Conservation (phyloP, 257 asterid genomes). For the Anisodus tanguticus region DNA sequence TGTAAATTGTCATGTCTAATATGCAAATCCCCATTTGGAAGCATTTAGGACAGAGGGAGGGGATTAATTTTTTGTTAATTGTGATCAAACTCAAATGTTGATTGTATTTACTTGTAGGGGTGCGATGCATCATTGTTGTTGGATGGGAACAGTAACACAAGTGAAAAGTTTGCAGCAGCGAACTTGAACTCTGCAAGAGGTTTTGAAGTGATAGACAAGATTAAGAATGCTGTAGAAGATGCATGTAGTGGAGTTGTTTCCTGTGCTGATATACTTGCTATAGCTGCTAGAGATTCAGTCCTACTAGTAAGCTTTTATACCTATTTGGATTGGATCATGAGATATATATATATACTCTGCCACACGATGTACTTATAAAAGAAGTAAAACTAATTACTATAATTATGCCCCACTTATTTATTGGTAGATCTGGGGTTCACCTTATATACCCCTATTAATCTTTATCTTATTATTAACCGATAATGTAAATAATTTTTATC, state of each 20-base stretch:
- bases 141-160: background rate
- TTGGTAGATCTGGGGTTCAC: background rate
- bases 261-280: conserved; percentile 10
- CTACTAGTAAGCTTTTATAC: background rate
- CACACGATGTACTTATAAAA: no score
- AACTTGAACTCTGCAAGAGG: conserved; percentile 19
- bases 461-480: background rate
- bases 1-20: no score
- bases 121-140: background rate
- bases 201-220: conserved; percentile 19
- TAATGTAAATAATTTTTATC: no score
- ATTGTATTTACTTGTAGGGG: background rate
- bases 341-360: no score
- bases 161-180: conserved; percentile 13
- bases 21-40: no score
- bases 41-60: no score
- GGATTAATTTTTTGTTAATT: no score
- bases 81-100: no score
- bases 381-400: no score
- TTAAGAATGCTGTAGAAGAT: background rate
- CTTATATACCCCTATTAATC: no score
- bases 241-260: conserved; percentile 9
- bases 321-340: background rate
- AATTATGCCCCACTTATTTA: background rate
- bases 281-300: conserved; percentile 6